Evolutionary conservation across 2,329 filamentous ascomycete species (phyloP).

Genomic region (Pseudogymnoascus sp.): DNA sequence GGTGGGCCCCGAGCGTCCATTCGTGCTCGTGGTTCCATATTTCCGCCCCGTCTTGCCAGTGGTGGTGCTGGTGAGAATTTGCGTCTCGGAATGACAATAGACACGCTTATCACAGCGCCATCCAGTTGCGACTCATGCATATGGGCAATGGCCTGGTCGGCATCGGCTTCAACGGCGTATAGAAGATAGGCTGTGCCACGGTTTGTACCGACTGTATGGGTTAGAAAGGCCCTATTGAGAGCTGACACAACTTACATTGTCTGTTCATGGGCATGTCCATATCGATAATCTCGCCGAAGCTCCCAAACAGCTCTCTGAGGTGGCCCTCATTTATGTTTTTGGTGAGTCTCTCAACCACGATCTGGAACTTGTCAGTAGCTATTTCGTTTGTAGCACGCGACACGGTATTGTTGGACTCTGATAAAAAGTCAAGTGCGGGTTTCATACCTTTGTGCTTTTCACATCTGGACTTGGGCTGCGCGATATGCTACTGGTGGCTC

Average conservation of each 20-base stretch:
- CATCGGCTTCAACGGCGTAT: slow-evolving; percentile 66
- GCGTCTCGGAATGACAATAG: slow-evolving; percentile 28
- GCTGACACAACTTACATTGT: slow-evolving; percentile 51
- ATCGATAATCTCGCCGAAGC: slow-evolving; percentile 77
- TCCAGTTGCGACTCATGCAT: slow-evolving; percentile 88
- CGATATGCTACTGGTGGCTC: slow-evolving; percentile 20
- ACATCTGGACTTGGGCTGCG: slow-evolving; percentile 29
- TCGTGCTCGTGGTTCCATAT: slow-evolving; percentile 44
- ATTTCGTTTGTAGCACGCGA: slow-evolving; percentile 8
- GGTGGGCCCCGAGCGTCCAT: slow-evolving; percentile 17
- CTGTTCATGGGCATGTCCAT: slow-evolving; percentile 86
- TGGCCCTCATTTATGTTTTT: slow-evolving; percentile 90
- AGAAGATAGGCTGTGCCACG: slow-evolving; percentile 90
- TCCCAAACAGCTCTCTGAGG: slow-evolving; percentile 82
- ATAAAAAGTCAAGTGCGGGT: not conserved
- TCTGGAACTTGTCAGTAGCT: slow-evolving; percentile 41
- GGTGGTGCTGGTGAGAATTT: slow-evolving; percentile 77
- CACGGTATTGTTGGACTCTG: slow-evolving; percentile 9
- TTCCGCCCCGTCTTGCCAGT: slow-evolving; percentile 53
- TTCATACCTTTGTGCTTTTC: slow-evolving; percentile 44
- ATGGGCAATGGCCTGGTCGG: slow-evolving; percentile 81
- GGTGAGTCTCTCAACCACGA: slow-evolving; percentile 91
- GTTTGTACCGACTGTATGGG: slow-evolving; percentile 65
- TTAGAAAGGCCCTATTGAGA: slow-evolving; percentile 17
- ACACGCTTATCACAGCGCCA: slow-evolving; percentile 28